Percentiles rank a stretch among this genome's conserved stretches.
These are phyloP conservation scores for Fomitiporia mediterranea DNA, from an alignment of 1,284 basidiomycete species.

Conservation along the genomic window DNA sequence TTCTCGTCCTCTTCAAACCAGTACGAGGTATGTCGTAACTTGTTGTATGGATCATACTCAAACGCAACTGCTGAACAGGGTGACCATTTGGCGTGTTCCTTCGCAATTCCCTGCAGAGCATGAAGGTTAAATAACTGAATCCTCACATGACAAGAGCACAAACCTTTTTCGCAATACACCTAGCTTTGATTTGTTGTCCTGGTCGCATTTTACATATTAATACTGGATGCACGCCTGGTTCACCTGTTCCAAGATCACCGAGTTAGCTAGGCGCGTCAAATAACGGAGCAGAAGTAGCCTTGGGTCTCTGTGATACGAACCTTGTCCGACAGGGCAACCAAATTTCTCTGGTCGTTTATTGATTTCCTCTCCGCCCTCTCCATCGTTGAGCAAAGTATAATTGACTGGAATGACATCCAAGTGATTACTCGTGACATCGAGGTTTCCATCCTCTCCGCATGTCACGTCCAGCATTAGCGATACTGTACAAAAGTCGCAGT, in stretches of 20 bases:
- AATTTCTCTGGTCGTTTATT: constrained; percentile 72
- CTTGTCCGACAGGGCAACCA: constrained; percentile 85
- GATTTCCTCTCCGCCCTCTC: constrained; percentile 59
- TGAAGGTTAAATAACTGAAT: constrained; percentile 9
- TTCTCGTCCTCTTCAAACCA: constrained; percentile 88
- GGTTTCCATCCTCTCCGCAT: constrained; percentile 60
- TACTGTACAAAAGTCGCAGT: constrained; percentile 80
- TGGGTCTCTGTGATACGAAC: constrained; percentile 32
- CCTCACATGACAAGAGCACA: constrained; percentile 19
- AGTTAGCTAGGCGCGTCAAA: not conserved
- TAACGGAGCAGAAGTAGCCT: not conserved
- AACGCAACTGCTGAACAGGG: constrained; percentile 93
- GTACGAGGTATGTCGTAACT: constrained; percentile 90
- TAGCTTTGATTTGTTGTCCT: constrained; percentile 87
- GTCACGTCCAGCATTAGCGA: constrained; percentile 67
- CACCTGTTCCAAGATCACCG: constrained; percentile 38
- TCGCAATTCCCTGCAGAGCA: constrained; percentile 78
- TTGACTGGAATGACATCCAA: constrained; percentile 53
- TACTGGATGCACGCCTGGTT: constrained; percentile 62
- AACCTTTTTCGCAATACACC: constrained; percentile 93
- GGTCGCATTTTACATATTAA: constrained; percentile 90
- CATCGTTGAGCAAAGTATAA: constrained; percentile 19
- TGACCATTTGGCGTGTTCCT: constrained; percentile 99
- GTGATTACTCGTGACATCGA: constrained; percentile 80
- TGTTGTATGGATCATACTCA: constrained; percentile 99